Conservation (phyloP, 2,329 filamentous ascomycete genomes). For the Didymosphaeria variabile region DNA sequence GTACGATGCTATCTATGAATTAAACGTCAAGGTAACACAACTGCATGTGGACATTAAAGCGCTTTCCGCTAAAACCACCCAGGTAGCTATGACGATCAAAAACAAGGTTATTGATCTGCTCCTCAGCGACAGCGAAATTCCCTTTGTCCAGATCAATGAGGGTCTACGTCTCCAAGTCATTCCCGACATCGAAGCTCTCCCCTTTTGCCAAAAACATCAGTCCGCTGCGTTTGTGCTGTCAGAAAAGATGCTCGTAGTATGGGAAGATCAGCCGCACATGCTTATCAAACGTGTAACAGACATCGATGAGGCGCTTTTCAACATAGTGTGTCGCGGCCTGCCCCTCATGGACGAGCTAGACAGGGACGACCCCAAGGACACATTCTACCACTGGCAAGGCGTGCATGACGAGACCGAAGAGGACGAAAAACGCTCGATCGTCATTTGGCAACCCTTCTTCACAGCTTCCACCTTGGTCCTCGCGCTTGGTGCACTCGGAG, state of each 20-base stretch:
- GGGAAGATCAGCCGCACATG: conserved; percentile 81
- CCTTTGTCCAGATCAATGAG: conserved; percentile 67
- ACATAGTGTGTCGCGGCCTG: neutral
- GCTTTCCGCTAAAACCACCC: neutral
- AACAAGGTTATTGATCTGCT: conserved; percentile 71
- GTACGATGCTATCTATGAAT: conserved; percentile 57
- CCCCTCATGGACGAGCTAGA: conserved; percentile 22
- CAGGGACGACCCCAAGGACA: conserved; percentile 49
- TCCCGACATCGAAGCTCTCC: conserved; percentile 64
- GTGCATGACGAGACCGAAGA: conserved; percentile 33
- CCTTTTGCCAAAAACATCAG: conserved; percentile 75
- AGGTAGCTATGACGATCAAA: conserved; percentile 74
- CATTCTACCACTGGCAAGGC: conserved; percentile 31
- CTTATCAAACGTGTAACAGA: conserved; percentile 71
- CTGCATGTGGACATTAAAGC: neutral
- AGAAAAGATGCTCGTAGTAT: conserved; percentile 76
- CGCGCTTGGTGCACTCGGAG: conserved; percentile 62
- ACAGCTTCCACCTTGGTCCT: conserved; percentile 64
- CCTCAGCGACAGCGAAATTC: conserved; percentile 58
- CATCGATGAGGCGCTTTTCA: conserved; percentile 4
- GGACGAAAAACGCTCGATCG: conserved; percentile 58
- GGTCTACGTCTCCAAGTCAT: conserved; percentile 71
- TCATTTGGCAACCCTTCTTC: conserved; percentile 65
- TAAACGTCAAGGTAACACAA: conserved; percentile 63
- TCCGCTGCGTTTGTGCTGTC: conserved; percentile 81